Evolutionary conservation across 176 grass and related monocot species (phyloP).

Genomic region (Pontederia paniculata): DNA sequence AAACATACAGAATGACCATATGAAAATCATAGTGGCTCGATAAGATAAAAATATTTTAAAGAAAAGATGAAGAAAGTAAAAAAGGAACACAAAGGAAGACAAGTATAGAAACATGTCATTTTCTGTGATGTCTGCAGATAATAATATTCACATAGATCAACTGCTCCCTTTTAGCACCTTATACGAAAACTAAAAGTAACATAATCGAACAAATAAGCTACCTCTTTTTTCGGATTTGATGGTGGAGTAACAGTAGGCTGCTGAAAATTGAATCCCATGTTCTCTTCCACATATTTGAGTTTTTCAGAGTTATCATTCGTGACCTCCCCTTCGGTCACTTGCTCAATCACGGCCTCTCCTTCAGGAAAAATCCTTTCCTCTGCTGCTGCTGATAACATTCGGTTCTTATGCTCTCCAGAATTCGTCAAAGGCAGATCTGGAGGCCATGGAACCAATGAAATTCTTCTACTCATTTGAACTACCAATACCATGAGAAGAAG

Average conservation of each 20-base stretch:
- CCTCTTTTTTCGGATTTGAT: not conserved
- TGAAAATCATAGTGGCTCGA: too few relatives aligned
- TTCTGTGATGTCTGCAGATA: too few relatives aligned
- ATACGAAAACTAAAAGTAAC: too few relatives aligned
- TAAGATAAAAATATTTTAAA: too few relatives aligned
- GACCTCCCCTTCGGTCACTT: not conserved
- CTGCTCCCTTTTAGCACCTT: too few relatives aligned
- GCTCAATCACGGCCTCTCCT: conserved; percentile 6
- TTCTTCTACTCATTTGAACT: not conserved
- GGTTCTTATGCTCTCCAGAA: conserved; percentile 53
- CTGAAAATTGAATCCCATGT: not conserved
- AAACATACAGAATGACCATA: too few relatives aligned
- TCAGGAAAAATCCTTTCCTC: conserved; percentile 1
- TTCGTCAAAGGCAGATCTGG: conserved; percentile 36
- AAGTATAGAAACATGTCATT: too few relatives aligned
- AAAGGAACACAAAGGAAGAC: too few relatives aligned
- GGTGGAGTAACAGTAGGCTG: conserved; percentile 7
- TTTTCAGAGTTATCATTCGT: not conserved
- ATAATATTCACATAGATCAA: too few relatives aligned
- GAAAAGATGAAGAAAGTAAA: too few relatives aligned
- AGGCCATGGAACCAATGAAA: not conserved
- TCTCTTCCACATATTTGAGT: not conserved
- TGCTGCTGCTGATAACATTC: conserved; percentile 43
- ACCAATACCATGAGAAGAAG: not conserved
- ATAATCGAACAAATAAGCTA: too few relatives aligned